phyloP scores from a whole-genome alignment of 163 green algal species.

The Dunaliella salina region DNA sequence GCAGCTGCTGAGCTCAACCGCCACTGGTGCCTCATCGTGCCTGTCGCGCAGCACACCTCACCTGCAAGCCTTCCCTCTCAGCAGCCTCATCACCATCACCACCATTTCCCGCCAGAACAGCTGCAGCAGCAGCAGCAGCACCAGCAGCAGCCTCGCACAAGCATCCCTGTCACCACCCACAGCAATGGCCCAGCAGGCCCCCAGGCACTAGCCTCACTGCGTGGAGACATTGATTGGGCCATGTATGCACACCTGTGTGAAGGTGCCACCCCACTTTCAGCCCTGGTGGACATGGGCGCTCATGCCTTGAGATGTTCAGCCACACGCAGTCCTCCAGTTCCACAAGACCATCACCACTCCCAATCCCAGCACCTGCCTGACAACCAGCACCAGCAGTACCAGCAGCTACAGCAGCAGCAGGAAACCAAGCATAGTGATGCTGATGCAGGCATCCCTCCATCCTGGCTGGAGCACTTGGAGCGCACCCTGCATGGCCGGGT shows the following conservation, averaged over 20 bases:
- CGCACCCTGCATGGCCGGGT: not conserved
- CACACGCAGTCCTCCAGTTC: not conserved
- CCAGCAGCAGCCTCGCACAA: too few relatives aligned
- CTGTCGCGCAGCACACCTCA: not conserved
- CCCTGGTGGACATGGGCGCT: conserved; percentile 13
- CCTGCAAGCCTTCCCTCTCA: not conserved
- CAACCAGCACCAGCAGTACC: not conserved
- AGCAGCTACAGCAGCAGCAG: not conserved
- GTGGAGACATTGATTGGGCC: not conserved
- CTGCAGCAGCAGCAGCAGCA: not conserved
- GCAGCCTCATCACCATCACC: not conserved
- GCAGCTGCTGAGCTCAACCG: not conserved
- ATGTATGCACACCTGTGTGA: not conserved
- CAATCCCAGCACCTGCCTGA: not conserved
- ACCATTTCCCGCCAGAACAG: not conserved
- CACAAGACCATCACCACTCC: not conserved
- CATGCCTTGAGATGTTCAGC: not conserved
- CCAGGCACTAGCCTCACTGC: not conserved
- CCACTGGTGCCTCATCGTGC: not conserved
- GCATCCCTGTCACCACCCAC: too few relatives aligned
- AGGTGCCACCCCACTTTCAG: not conserved
- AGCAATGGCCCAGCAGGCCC: too few relatives aligned
- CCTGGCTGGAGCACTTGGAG: not conserved
- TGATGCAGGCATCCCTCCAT: not conserved
- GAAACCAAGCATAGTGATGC: not conserved